Evolutionary conservation across 805 yeast genomes (phyloP).

Genomic region (Saccharomycopsis sp.): DNA sequence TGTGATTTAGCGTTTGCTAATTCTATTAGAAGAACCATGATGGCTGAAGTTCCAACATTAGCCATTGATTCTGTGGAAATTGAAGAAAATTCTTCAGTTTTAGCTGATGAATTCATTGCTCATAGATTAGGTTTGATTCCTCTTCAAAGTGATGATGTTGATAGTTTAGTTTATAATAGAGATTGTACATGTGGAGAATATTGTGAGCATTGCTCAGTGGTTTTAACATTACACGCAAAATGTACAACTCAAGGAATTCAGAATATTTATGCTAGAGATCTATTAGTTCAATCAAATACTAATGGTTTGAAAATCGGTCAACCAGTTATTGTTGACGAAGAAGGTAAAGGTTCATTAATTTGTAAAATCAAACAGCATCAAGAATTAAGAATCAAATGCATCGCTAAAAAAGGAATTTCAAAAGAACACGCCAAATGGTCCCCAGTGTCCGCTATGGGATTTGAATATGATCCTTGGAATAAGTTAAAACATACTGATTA

Average conservation of each 20-base stretch:
- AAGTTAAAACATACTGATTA: slow-evolving; percentile 90
- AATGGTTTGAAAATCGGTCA: slow-evolving; percentile 48
- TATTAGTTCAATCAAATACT: slow-evolving; percentile 34
- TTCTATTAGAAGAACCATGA: slow-evolving; percentile 81
- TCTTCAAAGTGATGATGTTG: slow-evolving; percentile 73
- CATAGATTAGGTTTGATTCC: slow-evolving; percentile 94
- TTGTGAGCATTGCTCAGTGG: slow-evolving; percentile 91
- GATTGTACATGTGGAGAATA: slow-evolving; percentile 98
- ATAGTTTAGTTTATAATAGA: slow-evolving; percentile 73
- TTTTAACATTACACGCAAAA: slow-evolving; percentile 72
- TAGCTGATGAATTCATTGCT: slow-evolving; percentile 94
- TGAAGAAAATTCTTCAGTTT: slow-evolving; percentile 82
- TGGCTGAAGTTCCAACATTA: slow-evolving; percentile 93
- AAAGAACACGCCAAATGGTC: slow-evolving; percentile 99
- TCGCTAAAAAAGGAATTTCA: slow-evolving; percentile 95
- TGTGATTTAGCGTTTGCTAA: slow-evolving; percentile 88
- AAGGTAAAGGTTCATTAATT: slow-evolving; percentile 75
- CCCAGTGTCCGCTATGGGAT: slow-evolving; percentile 91
- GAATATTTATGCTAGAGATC: slow-evolving; percentile 82
- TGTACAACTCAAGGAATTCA: slow-evolving; percentile 83
- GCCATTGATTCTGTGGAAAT: slow-evolving; percentile 96
- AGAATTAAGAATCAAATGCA: slow-evolving; percentile 78
- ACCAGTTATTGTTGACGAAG: slow-evolving; percentile 76
- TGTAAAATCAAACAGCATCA: slow-evolving; percentile 90
- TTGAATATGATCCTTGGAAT: slow-evolving; percentile 99